Evolutionary conservation across 2,329 filamentous ascomycete species (phyloP), one percentile per base, ranked within the genome.

Genomic region (Incumbomyces delicatus): DNA sequence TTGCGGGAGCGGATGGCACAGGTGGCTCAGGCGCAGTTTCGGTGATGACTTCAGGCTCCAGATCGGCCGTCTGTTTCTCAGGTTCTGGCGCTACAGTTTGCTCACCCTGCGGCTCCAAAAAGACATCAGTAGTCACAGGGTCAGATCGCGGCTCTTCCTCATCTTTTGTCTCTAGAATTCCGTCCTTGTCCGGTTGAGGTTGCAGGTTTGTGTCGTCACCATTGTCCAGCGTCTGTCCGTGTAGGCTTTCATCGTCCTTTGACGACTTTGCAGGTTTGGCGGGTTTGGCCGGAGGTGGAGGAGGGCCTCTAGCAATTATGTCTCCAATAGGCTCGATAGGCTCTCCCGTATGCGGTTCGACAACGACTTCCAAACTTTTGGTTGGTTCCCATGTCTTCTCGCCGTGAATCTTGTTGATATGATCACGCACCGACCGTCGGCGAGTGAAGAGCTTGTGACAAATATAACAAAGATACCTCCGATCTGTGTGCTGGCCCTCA

Each of bases 401-500:
- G 20, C 52, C 53, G 36, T 57, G 55, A 8, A 57, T 57, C 39
- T 57, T 57, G n/a, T 51, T 53, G 29, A 57, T 53, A 38, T 57
- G 55, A 35, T 57, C 55, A 33, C 55, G 44, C 4, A 57, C 55
- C 10, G 55, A 57, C 18, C 55, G 49, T 30, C 55, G 49, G 27
- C 55, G 47, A 2, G 55, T 57, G 29, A 57, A 57, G 14, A 57
- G 51, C 41, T 57, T 57, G 46, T 55, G 35, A 40, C 55, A 57
- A 17, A 57, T 45, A 36, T 57, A 57, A 38, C 55, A 57, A n/a
- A 57, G 51, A 35, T 55, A 57, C 45, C 55, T 47, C 17, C 51
- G 50, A 47, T 57, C 55, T 6, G 55, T 57, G 44, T 57, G 55
- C 35, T 57, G 55, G 4, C 55, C 55, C 50, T 57, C 55, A 34